phyloP scores from a whole-genome alignment of 345 rosid genomes.

The Gossypium anomalum region DNA sequence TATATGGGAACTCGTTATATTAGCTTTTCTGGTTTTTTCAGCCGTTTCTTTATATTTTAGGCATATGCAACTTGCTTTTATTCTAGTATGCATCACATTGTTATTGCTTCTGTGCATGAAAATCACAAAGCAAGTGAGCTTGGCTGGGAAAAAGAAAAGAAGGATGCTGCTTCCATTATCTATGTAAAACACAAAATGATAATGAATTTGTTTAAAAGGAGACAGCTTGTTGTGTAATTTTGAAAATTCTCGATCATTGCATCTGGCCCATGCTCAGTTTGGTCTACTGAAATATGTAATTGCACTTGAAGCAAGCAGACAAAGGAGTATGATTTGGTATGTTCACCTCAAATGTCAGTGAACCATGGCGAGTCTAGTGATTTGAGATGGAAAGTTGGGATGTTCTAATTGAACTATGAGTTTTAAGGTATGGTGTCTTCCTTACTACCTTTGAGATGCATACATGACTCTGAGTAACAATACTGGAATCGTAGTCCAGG shows the following conservation, averaged over 20 bases:
- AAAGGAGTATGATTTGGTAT: constrained; percentile 20
- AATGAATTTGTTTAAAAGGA: not conserved
- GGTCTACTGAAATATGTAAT: constrained; percentile 18
- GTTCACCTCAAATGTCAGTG: constrained; percentile 9
- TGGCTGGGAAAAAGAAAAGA: constrained; percentile 79
- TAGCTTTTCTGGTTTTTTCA: constrained; percentile 85
- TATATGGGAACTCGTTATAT: constrained; percentile 82
- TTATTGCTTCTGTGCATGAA: constrained; percentile 79
- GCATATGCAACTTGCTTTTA: constrained; percentile 60
- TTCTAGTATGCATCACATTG: constrained; percentile 64
- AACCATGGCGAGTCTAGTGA: constrained; percentile 9
- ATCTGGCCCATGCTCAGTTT: constrained; percentile 6
- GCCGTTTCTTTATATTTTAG: constrained; percentile 85
- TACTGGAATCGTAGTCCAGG: constrained; percentile 6
- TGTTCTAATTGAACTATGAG: constrained; percentile 8
- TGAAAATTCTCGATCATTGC: constrained; percentile 19
- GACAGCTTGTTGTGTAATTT: constrained; percentile 20
- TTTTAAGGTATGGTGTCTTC: constrained; percentile 12
- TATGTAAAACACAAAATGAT: constrained; percentile 41
- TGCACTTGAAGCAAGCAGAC: constrained; percentile 17
- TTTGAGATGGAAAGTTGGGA: constrained; percentile 19
- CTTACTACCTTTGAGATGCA: constrained; percentile 7
- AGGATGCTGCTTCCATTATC: constrained; percentile 98
- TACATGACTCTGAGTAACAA: not conserved
- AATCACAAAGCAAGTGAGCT: constrained; percentile 74